Evolutionary conservation across 108 stramenopile genomes (phyloP), one percentile per base, ranked within the genome.

Genomic region (Cyclotella atomus): DNA sequence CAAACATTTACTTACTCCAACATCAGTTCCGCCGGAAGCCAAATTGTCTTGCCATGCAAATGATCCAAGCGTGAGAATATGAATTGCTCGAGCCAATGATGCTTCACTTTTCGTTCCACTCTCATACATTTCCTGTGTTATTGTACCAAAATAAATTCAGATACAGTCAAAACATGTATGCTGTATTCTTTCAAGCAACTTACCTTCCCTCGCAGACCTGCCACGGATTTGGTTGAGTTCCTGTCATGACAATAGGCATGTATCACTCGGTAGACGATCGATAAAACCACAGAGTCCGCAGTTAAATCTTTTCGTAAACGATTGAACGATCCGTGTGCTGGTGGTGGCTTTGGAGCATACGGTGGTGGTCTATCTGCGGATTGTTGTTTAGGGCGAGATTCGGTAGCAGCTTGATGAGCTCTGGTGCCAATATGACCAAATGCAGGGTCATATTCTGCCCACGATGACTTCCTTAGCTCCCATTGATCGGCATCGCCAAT

Each of bases 391-490:
- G 95, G 90, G 6, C 95, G 82, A 63, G 63, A 81, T 65, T 93
- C 90, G 5, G 91, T 81, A 27, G 91, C 89, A 56, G 62, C 73
- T 68, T 95, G 91, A 74, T 95, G 95, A 36, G 68, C 60, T 24
- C 84, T 76, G 15, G 85, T 63, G 54, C 82, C 84, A 20, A 93
- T 85, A 65, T 91, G 90, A 59, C 75, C 87, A 64, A 93, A 95
- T 3, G 88, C 79, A 10, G 95, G 95, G 75, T 95, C 95, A 59
- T 95, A 95, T 25, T 77, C 79, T 15, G 86, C 80, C 95, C 95
- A 95, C 5, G 73, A 81, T 41, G 54, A 63, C 43, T 79, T 69
- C 45, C 75, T 62, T 43, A 95, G 65, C 62, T 84, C 85, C 91
- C 91, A 95, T 56, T 88, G 84, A 73, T 93, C 88, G 23, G 92